phyloP scores from a whole-genome alignment of 257 asterid genomes.

The Orobanche coerulescens region DNA sequence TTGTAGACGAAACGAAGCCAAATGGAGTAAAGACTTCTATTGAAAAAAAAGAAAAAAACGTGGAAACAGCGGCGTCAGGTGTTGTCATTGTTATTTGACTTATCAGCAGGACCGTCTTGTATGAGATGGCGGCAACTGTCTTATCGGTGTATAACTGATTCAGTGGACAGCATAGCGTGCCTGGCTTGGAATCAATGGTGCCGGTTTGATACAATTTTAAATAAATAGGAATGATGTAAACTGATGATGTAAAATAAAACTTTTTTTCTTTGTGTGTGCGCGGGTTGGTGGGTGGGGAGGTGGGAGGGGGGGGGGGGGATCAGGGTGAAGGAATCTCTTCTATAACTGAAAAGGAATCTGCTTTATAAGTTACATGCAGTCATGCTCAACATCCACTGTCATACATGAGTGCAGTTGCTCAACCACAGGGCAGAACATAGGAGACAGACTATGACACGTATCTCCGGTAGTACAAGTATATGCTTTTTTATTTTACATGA shows the following conservation, averaged over 20 bases:
- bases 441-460: slow-evolving; percentile 30
- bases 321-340: neutral
- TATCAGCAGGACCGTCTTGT: slow-evolving; percentile 18
- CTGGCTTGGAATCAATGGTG: slow-evolving; percentile 21
- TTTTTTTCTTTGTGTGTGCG: no score
- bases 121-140: neutral
- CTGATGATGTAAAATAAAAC: no score
- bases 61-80: slow-evolving; percentile 7
- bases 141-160: neutral
- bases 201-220: no score
- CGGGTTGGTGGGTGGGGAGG: no score
- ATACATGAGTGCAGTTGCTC: slow-evolving; percentile 50
- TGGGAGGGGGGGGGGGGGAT: no score
- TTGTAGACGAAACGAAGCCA: slow-evolving; percentile 4
- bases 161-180: slow-evolving; percentile 23
- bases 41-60: neutral
- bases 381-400: slow-evolving; percentile 33
- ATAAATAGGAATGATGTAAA: no score
- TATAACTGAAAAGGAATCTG: neutral
- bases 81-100: slow-evolving; percentile 17
- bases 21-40: neutral
- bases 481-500: slow-evolving; percentile 33
- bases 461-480: slow-evolving; percentile 53
- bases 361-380: slow-evolving; percentile 13
- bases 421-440: slow-evolving; percentile 28